Evolutionary conservation across 176 grass and related monocot genomes (phyloP).

Genomic region (Carex pumila): DNA sequence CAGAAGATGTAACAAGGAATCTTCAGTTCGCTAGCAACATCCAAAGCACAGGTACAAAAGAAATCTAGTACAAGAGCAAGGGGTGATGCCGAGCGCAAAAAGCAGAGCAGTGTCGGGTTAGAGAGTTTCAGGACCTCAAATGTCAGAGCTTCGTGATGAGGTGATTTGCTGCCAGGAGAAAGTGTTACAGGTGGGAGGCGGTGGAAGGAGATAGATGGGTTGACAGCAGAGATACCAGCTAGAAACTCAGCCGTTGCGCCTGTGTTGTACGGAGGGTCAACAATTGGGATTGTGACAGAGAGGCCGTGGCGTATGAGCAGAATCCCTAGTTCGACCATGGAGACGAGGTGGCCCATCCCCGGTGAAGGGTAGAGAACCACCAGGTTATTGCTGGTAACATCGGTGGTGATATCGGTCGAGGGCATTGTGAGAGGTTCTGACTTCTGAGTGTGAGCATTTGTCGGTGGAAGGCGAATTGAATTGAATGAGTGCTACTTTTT

Average conservation of each 20-base stretch:
- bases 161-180: neutral
- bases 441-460: neutral
- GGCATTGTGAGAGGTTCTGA: neutral
- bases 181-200: constrained; percentile 10
- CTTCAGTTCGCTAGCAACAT: constrained; percentile 35
- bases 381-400: neutral
- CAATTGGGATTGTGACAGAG: constrained; percentile 23
- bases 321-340: constrained; percentile 33
- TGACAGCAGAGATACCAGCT: neutral
- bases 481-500: too few species aligned
- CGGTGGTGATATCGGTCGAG: neutral
- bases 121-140: constrained; percentile 25
- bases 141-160: neutral
- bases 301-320: constrained; percentile 31
- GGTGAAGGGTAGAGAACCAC: constrained; percentile 41
- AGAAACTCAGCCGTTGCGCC: constrained; percentile 19
- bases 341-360: constrained; percentile 31
- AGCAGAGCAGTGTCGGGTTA: constrained; percentile 2
- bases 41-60: constrained; percentile 29
- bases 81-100: constrained; percentile 27
- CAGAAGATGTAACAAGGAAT: constrained; percentile 41
- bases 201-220: constrained; percentile 31
- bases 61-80: constrained; percentile 35
- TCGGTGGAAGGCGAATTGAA: neutral
- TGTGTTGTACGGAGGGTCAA: constrained; percentile 19